Base-by-base conservation (phyloP, 352 stramenopile species). In the Sclerospora graminicola region DNA sequence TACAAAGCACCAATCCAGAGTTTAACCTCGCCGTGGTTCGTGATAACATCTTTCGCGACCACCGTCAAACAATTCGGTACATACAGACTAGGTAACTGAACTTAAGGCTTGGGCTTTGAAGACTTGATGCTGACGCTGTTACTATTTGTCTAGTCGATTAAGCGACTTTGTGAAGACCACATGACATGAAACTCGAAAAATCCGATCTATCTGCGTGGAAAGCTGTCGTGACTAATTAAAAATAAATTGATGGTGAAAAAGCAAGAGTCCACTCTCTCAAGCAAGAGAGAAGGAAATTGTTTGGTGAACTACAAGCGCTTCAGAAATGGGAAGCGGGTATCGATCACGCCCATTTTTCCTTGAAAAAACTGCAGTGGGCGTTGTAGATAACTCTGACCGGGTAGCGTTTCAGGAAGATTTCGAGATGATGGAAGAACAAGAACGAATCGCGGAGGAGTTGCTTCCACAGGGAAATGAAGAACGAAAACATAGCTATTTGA, bases 361-460 rank as follows among this genome's bases (percentile, higher is more conserved):
- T 0, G 45, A 69, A 23, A 56, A 68, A 33, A 83, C 64, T 14
- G 58, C 87, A 16, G 45, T 84, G 2, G 77, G 62, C 21, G 69
- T 89, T 24, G 60, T 89, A 10, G 60, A 89, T 39, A 81, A 84
- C 16, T 57, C 63, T 8, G 73, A 84, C 4, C 63, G n/a, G n/a
- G n/a, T n/a, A n/a, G n/a, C n/a, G n/a, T n/a, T n/a, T n/a, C n/a
- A n/a, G n/a, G n/a, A n/a, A n/a, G n/a, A n/a, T n/a, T n/a, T n/a
- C n/a, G n/a, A n/a, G n/a, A n/a, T n/a, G n/a, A n/a, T n/a, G n/a
- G 64, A 93, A 49, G 74, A 78, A 46, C 79, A 89, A 58, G 82
- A 93, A 39, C 66, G 82, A 8, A 82, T 93, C 32, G 82, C 82
- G 1, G 79, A 93, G 35, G 76, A 88, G 28, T 51, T 93, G n/a